These are phyloP conservation scores for Chlorella ohadii DNA, from an alignment of 139 green algal species.

Conservation along the genomic window DNA sequence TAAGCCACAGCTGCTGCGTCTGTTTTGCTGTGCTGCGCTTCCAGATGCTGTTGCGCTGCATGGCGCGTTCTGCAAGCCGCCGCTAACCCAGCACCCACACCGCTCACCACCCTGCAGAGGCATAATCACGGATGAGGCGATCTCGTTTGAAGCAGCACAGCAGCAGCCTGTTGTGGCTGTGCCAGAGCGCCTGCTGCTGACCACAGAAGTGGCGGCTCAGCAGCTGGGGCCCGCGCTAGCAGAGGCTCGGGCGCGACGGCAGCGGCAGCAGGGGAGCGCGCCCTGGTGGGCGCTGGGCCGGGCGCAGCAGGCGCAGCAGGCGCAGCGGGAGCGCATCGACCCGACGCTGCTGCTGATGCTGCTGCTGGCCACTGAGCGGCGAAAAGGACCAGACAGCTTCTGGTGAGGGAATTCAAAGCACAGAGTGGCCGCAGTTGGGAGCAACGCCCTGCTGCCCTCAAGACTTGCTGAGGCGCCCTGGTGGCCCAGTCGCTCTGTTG, in stretches of 20 bases:
- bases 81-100: too few species aligned
- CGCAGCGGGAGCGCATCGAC: not conserved
- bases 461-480: too few species aligned
- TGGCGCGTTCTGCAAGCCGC: too few species aligned
- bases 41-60: not conserved
- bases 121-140: not conserved
- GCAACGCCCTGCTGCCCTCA: too few species aligned
- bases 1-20: not conserved
- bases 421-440: too few species aligned
- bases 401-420: too few species aligned
- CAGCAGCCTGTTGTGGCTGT: constrained; percentile 6
- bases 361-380: constrained; percentile 15
- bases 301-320: not conserved
- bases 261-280: not conserved
- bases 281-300: not conserved
- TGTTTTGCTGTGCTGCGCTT: not conserved
- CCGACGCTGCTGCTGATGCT: constrained; percentile 15
- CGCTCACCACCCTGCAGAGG: not conserved
- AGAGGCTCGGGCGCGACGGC: not conserved
- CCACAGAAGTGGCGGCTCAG: not conserved
- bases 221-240: not conserved
- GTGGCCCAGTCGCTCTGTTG: too few species aligned
- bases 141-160: not conserved
- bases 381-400: not conserved
- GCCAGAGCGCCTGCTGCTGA: constrained; percentile 16